Base-by-base conservation (phyloP, 1,284 basidiomycete genomes). In the Marasmius oreades region DNA sequence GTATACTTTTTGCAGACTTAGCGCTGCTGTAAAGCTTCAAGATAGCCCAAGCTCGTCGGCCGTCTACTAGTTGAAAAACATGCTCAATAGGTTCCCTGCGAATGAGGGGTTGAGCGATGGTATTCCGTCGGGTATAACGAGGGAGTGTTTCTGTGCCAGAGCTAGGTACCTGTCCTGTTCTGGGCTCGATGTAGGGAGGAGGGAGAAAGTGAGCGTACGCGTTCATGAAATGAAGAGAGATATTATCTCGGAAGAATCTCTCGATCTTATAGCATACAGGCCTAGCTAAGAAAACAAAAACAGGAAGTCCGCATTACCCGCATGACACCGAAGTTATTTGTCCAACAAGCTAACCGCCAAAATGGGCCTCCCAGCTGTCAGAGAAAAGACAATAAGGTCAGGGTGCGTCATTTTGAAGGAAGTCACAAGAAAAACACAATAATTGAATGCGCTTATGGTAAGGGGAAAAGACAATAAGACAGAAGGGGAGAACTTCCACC, bases 81-180 rank as follows among this genome's bases (percentile, higher is more conserved):
- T 80, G 78, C 61, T 78, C 76, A 14, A 74, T 76, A 20, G 74
- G 74, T 53, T 77, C 76, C 53, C 75, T 73, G 55, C 67, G 72
- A 56, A 60, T 61, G 58, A 67, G 60, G 14, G 71, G 67, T 50
- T 74, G 72, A 55, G 70, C 65, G 51, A 75, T 68, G 51, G 74
- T 76, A 66, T 73, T 72, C 57, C 76, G 75, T 57, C 75, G 75
- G 64, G 74, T 71, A 70, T 79, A 80, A 42, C 76, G 65, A 59
- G 78, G 77, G 52, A 78, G 73, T n/a, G 26, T 50, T 58, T 77
- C 75, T 57, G 67, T 63, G 59, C 63, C 70, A 70, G 74, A 72
- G 62, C 61, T 64, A 70, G 74, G 73, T 73, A 64, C 74, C 75
- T 63, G 77, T 73, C 74, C 77, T 70, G 69, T 70, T 66, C 73